Percentiles rank a stretch among this genome's conserved stretches.
Conservation (phyloP, 2,329 filamentous ascomycete genomes). For the Ophiobolus disseminans region DNA sequence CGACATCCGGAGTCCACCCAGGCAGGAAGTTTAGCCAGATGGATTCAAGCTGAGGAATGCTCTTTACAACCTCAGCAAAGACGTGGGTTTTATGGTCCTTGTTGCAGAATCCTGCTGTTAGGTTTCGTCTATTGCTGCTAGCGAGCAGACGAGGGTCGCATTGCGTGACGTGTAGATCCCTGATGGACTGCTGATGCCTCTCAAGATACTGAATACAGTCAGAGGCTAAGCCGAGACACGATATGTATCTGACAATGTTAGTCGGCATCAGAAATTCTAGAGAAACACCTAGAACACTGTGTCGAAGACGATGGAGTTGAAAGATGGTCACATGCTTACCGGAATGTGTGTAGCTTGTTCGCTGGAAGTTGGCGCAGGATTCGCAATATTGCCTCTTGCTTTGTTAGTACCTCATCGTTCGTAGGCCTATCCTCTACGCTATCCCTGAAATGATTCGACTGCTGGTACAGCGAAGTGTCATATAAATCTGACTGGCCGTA, state of each 20-base stretch:
- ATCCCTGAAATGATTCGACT: neutral
- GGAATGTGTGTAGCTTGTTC: constrained; percentile 6
- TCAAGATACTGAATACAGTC: neutral
- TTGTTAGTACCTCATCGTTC: neutral
- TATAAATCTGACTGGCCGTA: neutral
- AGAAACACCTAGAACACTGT: neutral
- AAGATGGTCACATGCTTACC: neutral
- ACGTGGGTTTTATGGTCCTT: neutral
- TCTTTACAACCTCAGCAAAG: neutral
- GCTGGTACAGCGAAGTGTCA: neutral
- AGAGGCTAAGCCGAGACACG: neutral
- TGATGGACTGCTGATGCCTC: neutral
- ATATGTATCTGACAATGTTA: constrained; percentile 1
- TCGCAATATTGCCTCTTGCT: neutral
- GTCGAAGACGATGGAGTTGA: neutral
- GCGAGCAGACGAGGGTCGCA: constrained; percentile 1
- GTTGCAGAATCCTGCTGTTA: neutral
- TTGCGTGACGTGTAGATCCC: neutral
- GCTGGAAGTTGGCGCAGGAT: constrained; percentile 6
- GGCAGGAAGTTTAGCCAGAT: constrained; percentile 1
- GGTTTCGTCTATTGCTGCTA: neutral
- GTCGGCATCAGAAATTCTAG: neutral
- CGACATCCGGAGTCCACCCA: neutral
- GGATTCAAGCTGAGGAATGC: constrained; percentile 5
- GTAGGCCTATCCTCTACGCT: neutral